phyloP scores from a whole-genome alignment of 768 basidiomycete genomes.

The Myochromella boudieri region DNA sequence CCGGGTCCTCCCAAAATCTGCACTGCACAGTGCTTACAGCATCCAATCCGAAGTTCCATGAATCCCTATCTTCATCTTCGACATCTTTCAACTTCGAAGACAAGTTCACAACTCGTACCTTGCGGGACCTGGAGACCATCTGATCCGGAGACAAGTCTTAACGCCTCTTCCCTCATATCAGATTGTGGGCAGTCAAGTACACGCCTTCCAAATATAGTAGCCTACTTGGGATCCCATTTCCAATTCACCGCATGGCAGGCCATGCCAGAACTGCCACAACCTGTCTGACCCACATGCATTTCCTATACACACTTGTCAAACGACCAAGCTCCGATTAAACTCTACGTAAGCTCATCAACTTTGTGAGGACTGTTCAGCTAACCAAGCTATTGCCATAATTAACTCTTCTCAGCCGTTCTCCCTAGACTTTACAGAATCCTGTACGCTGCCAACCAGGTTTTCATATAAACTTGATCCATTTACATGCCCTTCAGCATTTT shows the following conservation, averaged over 20 bases:
- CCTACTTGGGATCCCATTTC: neutral
- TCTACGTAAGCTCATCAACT: no score
- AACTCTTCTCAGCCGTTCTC: no score
- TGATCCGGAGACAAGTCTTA: constrained; percentile 9
- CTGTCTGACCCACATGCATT: constrained; percentile 4
- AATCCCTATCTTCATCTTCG: neutral
- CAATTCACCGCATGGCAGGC: neutral
- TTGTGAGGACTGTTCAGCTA: no score
- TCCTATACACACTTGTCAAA: neutral
- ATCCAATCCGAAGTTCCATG: neutral
- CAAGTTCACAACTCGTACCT: neutral
- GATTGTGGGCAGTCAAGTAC: neutral
- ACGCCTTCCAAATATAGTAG: constrained; percentile 1
- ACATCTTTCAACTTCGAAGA: neutral
- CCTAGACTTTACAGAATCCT: no score
- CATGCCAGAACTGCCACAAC: constrained; percentile 5
- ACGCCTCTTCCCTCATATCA: neutral
- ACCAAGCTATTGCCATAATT: no score
- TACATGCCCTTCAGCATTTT: no score
- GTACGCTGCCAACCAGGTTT: no score
- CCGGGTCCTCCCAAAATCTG: neutral
- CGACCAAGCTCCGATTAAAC: neutral
- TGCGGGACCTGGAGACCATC: constrained; percentile 10
- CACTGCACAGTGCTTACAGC: neutral
- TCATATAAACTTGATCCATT: no score